phyloP scores from a whole-genome alignment of 2,329 filamentous ascomycete genomes.

The Sporothrix pallida region DNA sequence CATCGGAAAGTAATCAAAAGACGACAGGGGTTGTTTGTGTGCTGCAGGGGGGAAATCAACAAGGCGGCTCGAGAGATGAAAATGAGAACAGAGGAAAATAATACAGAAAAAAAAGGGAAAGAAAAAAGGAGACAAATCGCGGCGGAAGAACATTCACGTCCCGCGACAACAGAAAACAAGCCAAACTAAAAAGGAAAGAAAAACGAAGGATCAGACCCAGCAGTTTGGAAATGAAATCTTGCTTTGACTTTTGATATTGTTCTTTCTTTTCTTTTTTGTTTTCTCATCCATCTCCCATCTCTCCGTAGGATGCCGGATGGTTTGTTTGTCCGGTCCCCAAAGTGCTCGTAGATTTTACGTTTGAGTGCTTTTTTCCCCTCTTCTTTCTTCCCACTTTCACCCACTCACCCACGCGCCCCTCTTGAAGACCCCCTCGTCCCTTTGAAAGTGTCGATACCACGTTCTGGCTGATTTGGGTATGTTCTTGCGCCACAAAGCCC shows the following conservation, averaged over 20 bases:
- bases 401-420: neutral
- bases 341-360: neutral
- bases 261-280: neutral
- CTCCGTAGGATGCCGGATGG: slow-evolving; percentile 5
- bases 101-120: too few relatives aligned
- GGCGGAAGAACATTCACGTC: neutral
- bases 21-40: slow-evolving; percentile 19
- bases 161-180: neutral
- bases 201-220: neutral
- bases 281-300: neutral
- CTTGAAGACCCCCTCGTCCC: neutral
- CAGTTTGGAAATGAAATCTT: neutral
- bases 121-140: neutral
- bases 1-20: slow-evolving; percentile 23
- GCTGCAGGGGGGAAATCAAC: neutral
- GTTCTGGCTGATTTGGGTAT: slow-evolving; percentile 23
- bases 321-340: slow-evolving; percentile 4
- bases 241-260: neutral
- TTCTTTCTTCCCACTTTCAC: neutral
- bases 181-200: neutral
- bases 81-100: neutral
- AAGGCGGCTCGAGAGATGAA: neutral
- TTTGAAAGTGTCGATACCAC: slow-evolving; percentile 15
- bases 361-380: neutral
- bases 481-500: slow-evolving; percentile 15